A percentile compares a stretch with the other conserved stretches of the same genome.
These are phyloP conservation scores for Phialophora tarda DNA, from an alignment of 2,329 filamentous ascomycete genomes.

Conservation along the genomic window DNA sequence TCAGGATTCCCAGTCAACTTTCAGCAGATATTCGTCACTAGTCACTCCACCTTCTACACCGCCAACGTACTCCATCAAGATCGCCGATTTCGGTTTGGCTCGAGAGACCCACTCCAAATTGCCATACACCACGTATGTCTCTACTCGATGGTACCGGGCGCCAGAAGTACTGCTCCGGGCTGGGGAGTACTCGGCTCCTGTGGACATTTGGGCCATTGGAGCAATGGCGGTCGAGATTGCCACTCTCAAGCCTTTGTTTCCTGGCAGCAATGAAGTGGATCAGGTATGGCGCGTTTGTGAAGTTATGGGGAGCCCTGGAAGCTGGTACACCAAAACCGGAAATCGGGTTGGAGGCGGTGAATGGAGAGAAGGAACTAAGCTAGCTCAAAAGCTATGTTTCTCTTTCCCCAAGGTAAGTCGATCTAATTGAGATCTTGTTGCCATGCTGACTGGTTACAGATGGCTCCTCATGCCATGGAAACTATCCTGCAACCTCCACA, in stretches of 20 bases:
- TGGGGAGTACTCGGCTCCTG: conserved; percentile 94
- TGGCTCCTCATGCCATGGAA: conserved; percentile 97
- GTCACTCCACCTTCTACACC: conserved; percentile 95
- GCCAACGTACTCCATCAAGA: conserved; percentile 93
- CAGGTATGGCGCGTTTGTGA: conserved; percentile 99
- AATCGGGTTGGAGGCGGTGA: conserved; percentile 89
- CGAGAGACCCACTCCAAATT: conserved; percentile 95
- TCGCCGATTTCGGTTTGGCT: conserved; percentile 97
- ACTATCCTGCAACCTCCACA: conserved; percentile 88
- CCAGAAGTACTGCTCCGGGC: conserved; percentile 92
- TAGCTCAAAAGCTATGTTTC: conserved; percentile 95
- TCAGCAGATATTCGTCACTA: conserved; percentile 88
- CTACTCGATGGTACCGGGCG: conserved; percentile 92
- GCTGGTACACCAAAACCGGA: conserved; percentile 95
- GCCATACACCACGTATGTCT: conserved; percentile 98
- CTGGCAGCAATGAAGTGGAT: conserved; percentile 96
- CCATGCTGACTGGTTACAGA: conserved; percentile 58
- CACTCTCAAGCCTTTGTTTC: conserved; percentile 94
- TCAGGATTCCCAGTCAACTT: conserved; percentile 80
- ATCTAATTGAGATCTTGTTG: conserved; percentile 27
- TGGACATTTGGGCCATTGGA: conserved; percentile 98
- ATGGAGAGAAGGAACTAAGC: conserved; percentile 90
- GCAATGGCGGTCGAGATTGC: conserved; percentile 99
- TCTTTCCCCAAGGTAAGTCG: conserved; percentile 80
- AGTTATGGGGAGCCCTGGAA: conserved; percentile 98